Evolutionary conservation across 495 filamentous ascomycete species (phyloP).

Genomic region (Neurospora sp.): DNA sequence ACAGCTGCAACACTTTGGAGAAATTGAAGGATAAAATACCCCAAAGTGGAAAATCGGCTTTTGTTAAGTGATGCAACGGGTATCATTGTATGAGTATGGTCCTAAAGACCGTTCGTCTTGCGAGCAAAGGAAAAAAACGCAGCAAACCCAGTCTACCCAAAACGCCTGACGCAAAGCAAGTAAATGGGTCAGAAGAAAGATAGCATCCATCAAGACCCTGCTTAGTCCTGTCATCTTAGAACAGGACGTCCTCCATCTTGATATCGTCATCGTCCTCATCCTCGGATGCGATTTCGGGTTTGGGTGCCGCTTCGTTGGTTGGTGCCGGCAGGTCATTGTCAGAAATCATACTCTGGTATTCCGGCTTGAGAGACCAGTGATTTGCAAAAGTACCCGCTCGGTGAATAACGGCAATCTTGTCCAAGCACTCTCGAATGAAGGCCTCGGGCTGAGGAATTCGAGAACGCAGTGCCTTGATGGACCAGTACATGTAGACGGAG

Average conservation of each 20-base stretch:
- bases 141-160: neutral
- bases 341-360: constrained; percentile 49
- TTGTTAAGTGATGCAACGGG: constrained; percentile 7
- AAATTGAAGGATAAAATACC: neutral
- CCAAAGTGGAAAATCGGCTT: neutral
- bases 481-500: constrained; percentile 77
- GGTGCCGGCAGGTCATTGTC: constrained; percentile 40
- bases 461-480: constrained; percentile 67
- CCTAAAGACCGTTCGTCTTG: neutral
- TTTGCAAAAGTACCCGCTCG: constrained; percentile 72
- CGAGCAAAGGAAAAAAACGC: neutral
- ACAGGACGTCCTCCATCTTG: constrained; percentile 65
- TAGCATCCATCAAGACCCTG: neutral
- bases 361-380: constrained; percentile 70
- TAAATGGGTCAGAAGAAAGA: neutral
- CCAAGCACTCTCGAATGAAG: constrained; percentile 76
- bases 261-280: constrained; percentile 58
- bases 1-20: neutral
- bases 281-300: constrained; percentile 39
- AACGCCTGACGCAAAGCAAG: constrained; percentile 8
- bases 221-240: neutral
- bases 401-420: constrained; percentile 70
- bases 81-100: constrained; percentile 10
- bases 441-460: constrained; percentile 75
- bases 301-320: constrained; percentile 27